Base-by-base conservation (phyloP, 1,284 basidiomycete genomes). In the Exobasidium rhododendri region DNA sequence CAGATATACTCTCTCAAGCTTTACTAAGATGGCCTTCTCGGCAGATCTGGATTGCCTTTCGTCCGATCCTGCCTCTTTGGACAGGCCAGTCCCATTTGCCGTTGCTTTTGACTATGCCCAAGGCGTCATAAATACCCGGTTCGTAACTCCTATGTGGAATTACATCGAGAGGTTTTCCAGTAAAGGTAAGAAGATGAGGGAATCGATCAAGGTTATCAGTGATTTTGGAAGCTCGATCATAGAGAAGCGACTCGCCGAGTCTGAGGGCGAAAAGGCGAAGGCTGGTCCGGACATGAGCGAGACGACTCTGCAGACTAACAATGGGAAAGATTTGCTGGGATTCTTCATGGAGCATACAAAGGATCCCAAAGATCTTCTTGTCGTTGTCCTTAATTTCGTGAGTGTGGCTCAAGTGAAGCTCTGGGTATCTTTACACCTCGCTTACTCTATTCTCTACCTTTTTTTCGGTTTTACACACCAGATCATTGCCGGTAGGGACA, bases 101-200 rank as follows among this genome's bases (percentile, higher is more conserved):
- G 59, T 61, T 7, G 75, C 75, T 30, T 80, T 80, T 53, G 79
- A 80, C 64, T 73, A 68, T 50, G 73, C 68, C 0, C 78, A 80
- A 56, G 59, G 62, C 4, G 63, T 78, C 3, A 72, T 79, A 64
- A 69, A 79, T 54, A 58, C 62, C 44, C 58, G 63, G 30, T 70
- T 75, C 22, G 58, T 67, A 32, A 68, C 58, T 46, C 76, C 73
- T 43, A 26, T 65, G 11, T 66, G 63, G 31, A 26, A 40, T 7
- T 44, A 74, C 29, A 65, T 62, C 26, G 79, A 80, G 64, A 26
- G 51, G 20, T 17, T 58, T 5, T 20, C 55, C 4, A 14, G 44
- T n/a, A 57, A 67, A 14, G 72, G 72, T 11, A 44, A 53, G 4
- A 61, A 71, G 54, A 68, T 63, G 55, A 55, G 64, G 28, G 58